Conservation (phyloP, 306 rosid species). For the Rosa multiflora region DNA sequence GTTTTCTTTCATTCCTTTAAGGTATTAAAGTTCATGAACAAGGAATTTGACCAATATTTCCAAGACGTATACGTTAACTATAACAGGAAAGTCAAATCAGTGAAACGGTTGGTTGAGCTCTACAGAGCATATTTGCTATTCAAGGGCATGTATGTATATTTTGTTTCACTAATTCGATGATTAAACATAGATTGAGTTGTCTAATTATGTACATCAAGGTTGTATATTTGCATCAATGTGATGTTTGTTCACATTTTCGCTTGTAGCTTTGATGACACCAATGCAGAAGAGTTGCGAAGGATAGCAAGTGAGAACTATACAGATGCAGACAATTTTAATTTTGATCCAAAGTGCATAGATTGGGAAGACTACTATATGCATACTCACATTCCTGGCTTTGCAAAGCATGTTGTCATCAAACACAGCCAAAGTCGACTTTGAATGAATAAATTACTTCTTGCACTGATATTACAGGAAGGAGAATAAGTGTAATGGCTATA, state of each 20-base stretch:
- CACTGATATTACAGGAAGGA: too few relatives aligned
- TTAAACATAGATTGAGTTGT: neutral
- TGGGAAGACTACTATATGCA: slow-evolving; percentile 44
- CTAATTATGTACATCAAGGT: too few relatives aligned
- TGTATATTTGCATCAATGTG: too few relatives aligned
- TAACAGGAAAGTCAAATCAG: neutral
- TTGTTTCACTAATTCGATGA: neutral
- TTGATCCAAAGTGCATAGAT: slow-evolving; percentile 36
- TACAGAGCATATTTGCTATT: slow-evolving; percentile 35
- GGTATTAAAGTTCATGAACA: slow-evolving; percentile 33
- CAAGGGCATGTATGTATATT: slow-evolving; percentile 30
- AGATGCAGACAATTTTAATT: slow-evolving; percentile 4
- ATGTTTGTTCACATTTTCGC: too few relatives aligned
- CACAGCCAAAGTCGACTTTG: neutral
- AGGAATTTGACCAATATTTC: neutral
- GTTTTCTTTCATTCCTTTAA: neutral
- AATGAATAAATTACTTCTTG: too few relatives aligned
- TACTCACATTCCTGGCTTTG: slow-evolving; percentile 40
- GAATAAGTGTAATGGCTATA: too few relatives aligned
- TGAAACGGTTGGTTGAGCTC: slow-evolving; percentile 28
- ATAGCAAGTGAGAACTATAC: neutral
- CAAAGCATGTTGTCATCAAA: slow-evolving; percentile 18
- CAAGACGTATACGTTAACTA: neutral
- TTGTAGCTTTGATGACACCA: slow-evolving; percentile 35
- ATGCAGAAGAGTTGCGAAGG: slow-evolving; percentile 29